Percentiles rank a stretch among this genome's conserved stretches.
Conservation (phyloP, 2,329 filamentous ascomycete genomes). For the Coniella lustricola region DNA sequence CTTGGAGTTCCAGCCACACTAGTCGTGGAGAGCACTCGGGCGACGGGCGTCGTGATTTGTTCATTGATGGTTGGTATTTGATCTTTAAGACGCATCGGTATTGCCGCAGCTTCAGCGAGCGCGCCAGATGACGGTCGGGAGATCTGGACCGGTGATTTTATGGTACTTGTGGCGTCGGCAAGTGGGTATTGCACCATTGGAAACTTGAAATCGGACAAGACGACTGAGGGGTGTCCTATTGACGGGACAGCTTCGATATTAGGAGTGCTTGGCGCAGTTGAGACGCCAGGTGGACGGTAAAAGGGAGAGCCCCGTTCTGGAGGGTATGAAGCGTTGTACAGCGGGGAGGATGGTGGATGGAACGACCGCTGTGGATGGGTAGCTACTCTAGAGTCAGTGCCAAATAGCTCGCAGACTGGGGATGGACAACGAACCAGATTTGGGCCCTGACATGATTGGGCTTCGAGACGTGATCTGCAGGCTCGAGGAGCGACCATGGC, state of each 20-base stretch:
- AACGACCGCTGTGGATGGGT: conserved; percentile 37
- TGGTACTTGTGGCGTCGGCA: conserved; percentile 25
- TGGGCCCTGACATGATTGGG: conserved; percentile 36
- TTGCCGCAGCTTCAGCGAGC: conserved; percentile 26
- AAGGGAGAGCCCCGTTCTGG: conserved; percentile 37
- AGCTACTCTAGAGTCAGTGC: conserved; percentile 23
- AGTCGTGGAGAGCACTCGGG: conserved; percentile 68
- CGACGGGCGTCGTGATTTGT: conserved; percentile 49
- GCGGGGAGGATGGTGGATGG: conserved; percentile 39
- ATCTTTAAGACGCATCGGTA: conserved; percentile 37
- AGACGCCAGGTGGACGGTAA: conserved; percentile 31
- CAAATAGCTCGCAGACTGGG: neutral
- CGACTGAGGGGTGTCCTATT: conserved; percentile 34
- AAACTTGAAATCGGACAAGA: conserved; percentile 51
- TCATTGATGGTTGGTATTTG: conserved; percentile 47
- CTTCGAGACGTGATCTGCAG: conserved; percentile 61
- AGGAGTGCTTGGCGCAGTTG: conserved; percentile 41
- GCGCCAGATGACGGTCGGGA: conserved; percentile 31
- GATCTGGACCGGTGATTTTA: conserved; percentile 29
- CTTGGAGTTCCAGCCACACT: conserved; percentile 74
- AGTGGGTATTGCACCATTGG: conserved; percentile 40
- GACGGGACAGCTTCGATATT: conserved; percentile 28
- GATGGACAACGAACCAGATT: conserved; percentile 29
- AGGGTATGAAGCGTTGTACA: conserved; percentile 50
- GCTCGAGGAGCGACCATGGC: conserved; percentile 74